Evolutionary conservation across 2,329 filamentous ascomycete species (phyloP).

Genomic region (Neofusicoccum umdonicola): DNA sequence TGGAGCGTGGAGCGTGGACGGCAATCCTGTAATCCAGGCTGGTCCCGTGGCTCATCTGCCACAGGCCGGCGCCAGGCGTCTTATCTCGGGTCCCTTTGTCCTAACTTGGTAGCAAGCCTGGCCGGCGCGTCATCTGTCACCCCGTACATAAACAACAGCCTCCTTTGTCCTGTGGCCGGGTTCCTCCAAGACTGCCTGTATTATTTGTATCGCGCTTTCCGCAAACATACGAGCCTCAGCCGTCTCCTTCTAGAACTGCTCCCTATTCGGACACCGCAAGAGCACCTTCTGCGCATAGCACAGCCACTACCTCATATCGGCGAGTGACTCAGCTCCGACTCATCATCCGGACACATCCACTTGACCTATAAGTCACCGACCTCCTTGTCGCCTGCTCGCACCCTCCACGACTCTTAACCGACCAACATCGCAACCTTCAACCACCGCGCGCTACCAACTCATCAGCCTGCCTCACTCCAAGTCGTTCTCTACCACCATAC

Average conservation of each 20-base stretch:
- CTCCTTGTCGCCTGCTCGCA: conserved; percentile 3
- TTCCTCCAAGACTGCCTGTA: not conserved
- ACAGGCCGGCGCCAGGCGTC: conserved; percentile 4
- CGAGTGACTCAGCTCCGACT: conserved; percentile 19
- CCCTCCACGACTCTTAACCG: conserved; percentile 10
- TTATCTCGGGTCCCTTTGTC: conserved; percentile 17
- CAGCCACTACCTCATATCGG: conserved; percentile 9
- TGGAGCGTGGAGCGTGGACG: not conserved
- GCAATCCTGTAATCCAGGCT: not conserved
- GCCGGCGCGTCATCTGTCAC: conserved; percentile 10
- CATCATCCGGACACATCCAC: conserved; percentile 17
- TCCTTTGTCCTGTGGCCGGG: conserved; percentile 10
- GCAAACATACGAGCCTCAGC: not conserved
- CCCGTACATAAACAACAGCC: conserved; percentile 17
- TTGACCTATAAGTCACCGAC: conserved; percentile 12
- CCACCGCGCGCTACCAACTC: conserved; percentile 18
- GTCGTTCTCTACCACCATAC: conserved; percentile 18
- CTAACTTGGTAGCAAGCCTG: conserved; percentile 8
- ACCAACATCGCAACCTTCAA: conserved; percentile 6
- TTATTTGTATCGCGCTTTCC: not conserved
- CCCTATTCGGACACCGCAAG: conserved; percentile 15
- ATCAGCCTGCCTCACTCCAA: conserved; percentile 20
- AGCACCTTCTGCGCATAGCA: conserved; percentile 13
- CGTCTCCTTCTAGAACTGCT: conserved; percentile 1
- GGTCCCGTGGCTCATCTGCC: conserved; percentile 17